Evolutionary conservation across 2,329 filamentous ascomycete genomes (phyloP).

Genomic region (Epichloe brachyelytri): DNA sequence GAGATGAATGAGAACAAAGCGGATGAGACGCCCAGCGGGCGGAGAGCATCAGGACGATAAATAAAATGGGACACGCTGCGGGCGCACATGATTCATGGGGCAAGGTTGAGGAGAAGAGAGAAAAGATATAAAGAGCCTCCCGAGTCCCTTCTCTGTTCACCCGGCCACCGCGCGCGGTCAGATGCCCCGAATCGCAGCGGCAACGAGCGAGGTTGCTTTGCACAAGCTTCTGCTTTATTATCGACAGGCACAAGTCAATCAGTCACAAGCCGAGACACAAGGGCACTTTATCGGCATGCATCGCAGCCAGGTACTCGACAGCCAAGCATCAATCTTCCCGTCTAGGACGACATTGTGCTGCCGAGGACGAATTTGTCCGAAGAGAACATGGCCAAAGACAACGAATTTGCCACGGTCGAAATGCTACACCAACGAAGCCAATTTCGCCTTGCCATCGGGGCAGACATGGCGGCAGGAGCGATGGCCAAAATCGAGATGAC

Average conservation of each 20-base stretch:
- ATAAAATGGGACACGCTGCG: conserved; percentile 2
- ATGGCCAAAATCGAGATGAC: background rate
- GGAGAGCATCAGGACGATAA: background rate
- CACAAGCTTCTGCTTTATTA: background rate
- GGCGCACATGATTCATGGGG: background rate
- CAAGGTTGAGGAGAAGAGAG: background rate
- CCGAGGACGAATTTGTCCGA: background rate
- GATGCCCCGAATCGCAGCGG: background rate
- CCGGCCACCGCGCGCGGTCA: background rate
- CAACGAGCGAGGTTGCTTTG: background rate
- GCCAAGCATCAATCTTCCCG: background rate
- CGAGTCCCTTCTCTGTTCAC: no score
- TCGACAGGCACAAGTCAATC: background rate
- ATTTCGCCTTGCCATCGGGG: background rate
- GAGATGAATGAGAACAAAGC: background rate
- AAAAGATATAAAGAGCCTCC: conserved; percentile 1
- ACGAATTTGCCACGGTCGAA: background rate
- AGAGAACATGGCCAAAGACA: background rate
- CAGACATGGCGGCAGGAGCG: background rate
- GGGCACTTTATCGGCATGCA: background rate
- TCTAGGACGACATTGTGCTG: background rate
- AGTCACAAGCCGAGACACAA: background rate
- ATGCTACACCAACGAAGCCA: background rate
- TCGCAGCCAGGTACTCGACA: no score
- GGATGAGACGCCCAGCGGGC: background rate